A percentile compares a stretch with the other conserved stretches of the same genome.
These are phyloP conservation scores for Plenodomus tracheiphilus DNA, from an alignment of 2,329 filamentous ascomycete species.

Conservation along the genomic window DNA sequence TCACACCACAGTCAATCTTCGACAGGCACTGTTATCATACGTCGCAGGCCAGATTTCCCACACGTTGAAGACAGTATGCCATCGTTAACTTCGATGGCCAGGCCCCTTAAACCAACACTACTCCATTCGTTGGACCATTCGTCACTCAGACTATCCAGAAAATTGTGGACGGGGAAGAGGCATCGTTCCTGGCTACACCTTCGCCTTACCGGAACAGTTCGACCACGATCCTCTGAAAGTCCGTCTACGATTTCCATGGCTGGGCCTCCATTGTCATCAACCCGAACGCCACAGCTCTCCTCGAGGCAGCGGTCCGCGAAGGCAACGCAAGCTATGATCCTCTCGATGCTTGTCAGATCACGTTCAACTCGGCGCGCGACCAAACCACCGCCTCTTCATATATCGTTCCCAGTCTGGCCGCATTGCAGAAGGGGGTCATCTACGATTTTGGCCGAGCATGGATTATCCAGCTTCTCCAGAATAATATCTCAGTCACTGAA, in stretches of 20 bases:
- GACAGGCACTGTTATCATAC: not conserved
- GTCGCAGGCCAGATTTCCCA: not conserved
- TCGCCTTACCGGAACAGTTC: slow-evolving; percentile 55
- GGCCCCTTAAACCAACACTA: slow-evolving; percentile 52
- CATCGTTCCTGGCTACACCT: slow-evolving; percentile 53
- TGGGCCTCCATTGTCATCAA: slow-evolving; percentile 67
- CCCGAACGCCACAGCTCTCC: slow-evolving; percentile 62
- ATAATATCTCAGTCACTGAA: slow-evolving; percentile 28
- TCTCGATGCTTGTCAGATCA: slow-evolving; percentile 59
- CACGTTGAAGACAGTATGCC: slow-evolving; percentile 12
- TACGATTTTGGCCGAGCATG: slow-evolving; percentile 54
- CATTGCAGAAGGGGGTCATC: slow-evolving; percentile 51
- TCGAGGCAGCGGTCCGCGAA: slow-evolving; percentile 56
- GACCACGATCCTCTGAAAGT: slow-evolving; percentile 60
- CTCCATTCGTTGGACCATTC: slow-evolving; percentile 59
- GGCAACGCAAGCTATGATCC: slow-evolving; percentile 66
- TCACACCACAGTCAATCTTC: not conserved
- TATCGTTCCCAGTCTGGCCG: slow-evolving; percentile 55
- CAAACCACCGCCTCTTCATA: slow-evolving; percentile 57
- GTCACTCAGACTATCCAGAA: slow-evolving; percentile 52
- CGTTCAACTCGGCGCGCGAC: slow-evolving; percentile 62
- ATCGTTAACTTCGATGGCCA: slow-evolving; percentile 65
- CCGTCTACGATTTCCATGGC: slow-evolving; percentile 60
- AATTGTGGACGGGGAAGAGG: slow-evolving; percentile 41
- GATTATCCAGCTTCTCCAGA: slow-evolving; percentile 34